Evolutionary conservation across 352 stramenopile species (phyloP), one percentile per base, ranked within the genome.

Genomic region (Phytophthora ohioensis): DNA sequence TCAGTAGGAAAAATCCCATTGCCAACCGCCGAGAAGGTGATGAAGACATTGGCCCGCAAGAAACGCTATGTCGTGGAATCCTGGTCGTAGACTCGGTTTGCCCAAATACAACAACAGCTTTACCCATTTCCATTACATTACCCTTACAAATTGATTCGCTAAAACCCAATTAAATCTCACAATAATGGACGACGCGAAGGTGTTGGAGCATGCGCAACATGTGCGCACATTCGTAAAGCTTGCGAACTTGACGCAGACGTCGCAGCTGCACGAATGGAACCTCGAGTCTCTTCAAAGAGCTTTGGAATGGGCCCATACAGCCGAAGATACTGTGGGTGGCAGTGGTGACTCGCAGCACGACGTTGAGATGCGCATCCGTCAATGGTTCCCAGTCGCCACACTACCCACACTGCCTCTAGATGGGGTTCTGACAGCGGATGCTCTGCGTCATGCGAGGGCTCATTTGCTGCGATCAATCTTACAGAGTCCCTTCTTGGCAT

Each of bases 41-140:
- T 97, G 81, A 95, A 93, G 70, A 67, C 72, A 3, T 65, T 96
- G 49, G 72, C 85, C 31, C 85, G 85, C 35, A 87, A 83, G 45
- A 94, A 94, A 58, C 81, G 88, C 7, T 97, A 96, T 70, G 76
- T 95, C 3, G 83, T 96, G 21, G 91, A 96, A 64, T 94, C 87
- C 13, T 97, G 91, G 90, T 91, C 85, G 42, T 93, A 88, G 46
- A 47, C 9, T 17, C 21, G 21, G 21, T 10, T n/a, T 71, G n/a
- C 34, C 36, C 30, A 39, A 64, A 55, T 56, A 47, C 43, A 56
- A 8, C 30, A 27, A 13, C 46, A 21, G 10, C 42, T 11, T 48
- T 48, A 48, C 42, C n/a, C n/a, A 32, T 51, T 48, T 30, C 27
- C 5, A 49, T 49, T 21, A 30, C 21, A 27, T 27, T 27, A 27